Evolutionary conservation across 352 stramenopile genomes (phyloP).

Genomic region (Blastocystis sp.): DNA sequence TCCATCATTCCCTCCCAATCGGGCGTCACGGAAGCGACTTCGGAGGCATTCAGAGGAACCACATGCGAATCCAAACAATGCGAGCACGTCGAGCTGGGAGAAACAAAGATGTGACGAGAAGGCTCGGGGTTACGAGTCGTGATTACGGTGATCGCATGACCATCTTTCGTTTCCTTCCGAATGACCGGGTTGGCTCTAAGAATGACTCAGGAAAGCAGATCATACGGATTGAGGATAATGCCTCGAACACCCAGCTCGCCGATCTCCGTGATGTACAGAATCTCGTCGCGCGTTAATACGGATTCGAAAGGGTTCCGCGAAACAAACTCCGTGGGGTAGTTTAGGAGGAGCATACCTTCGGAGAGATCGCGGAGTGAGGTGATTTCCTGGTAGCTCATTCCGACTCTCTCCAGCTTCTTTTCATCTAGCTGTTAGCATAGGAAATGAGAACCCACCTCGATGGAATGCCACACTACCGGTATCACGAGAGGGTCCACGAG

Average conservation of each 20-base stretch:
- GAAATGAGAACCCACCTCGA: background rate
- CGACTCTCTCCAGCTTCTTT: background rate
- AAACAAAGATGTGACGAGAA: background rate
- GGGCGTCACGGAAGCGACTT: background rate
- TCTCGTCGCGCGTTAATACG: background rate
- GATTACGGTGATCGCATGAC: background rate
- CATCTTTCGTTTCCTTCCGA: background rate
- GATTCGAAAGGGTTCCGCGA: background rate
- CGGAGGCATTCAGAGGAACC: background rate
- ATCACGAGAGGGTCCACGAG: background rate
- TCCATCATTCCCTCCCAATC: background rate
- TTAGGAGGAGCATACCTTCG: background rate
- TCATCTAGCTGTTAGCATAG: background rate
- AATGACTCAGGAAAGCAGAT: background rate
- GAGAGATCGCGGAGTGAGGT: background rate
- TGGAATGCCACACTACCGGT: background rate
- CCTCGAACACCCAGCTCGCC: constrained; percentile 20
- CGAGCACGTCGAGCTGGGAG: background rate
- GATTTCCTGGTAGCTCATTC: background rate
- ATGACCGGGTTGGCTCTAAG: background rate
- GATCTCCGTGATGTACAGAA: constrained; percentile 1
- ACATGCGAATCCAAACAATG: background rate
- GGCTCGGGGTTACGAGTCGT: background rate
- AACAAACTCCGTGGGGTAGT: constrained; percentile 6
- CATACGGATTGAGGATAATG: constrained; percentile 26